Evolutionary conservation across 768 basidiomycete genomes (phyloP).

Genomic region (Thelephora ganbajun): DNA sequence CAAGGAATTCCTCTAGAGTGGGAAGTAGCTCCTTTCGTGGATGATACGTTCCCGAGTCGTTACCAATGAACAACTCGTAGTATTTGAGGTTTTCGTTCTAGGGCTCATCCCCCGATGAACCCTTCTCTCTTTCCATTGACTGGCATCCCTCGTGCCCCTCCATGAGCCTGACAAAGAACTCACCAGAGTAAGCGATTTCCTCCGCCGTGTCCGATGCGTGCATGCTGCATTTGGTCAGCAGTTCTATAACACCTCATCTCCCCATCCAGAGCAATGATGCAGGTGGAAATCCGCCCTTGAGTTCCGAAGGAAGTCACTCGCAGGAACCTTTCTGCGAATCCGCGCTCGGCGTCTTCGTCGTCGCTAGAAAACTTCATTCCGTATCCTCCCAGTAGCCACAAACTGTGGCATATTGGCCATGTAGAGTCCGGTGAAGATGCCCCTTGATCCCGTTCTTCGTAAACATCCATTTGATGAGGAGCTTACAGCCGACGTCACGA

Average conservation of each 20-base stretch:
- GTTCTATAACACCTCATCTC: slow-evolving; percentile 27
- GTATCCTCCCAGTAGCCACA: slow-evolving; percentile 25
- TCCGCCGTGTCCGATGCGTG: slow-evolving; percentile 26
- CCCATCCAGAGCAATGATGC: slow-evolving; percentile 29
- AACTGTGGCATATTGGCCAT: slow-evolving; percentile 25
- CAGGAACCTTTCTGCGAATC: slow-evolving; percentile 23
- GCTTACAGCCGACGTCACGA: slow-evolving; percentile 24
- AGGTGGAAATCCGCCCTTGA: slow-evolving; percentile 29
- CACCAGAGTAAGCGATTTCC: slow-evolving; percentile 30
- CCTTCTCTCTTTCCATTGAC: not conserved
- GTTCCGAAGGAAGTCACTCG: slow-evolving; percentile 27
- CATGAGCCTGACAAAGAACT: slow-evolving; percentile 21
- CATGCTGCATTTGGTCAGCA: slow-evolving; percentile 33
- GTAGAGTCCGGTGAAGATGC: slow-evolving; percentile 22
- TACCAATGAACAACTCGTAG: slow-evolving; percentile 34
- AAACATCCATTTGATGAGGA: slow-evolving; percentile 30
- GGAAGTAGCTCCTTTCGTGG: slow-evolving; percentile 26
- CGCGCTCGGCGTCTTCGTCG: slow-evolving; percentile 5
- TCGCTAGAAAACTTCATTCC: slow-evolving; percentile 18
- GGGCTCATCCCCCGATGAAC: not conserved
- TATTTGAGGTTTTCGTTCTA: slow-evolving; percentile 1
- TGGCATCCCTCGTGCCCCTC: not conserved
- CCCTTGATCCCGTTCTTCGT: slow-evolving; percentile 22
- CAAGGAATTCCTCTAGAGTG: slow-evolving; percentile 21
- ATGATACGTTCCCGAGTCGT: slow-evolving; percentile 33